phyloP scores from a whole-genome alignment of 225 moss, liverwort and hornwort genomes.

The Physcomitrium patens region DNA sequence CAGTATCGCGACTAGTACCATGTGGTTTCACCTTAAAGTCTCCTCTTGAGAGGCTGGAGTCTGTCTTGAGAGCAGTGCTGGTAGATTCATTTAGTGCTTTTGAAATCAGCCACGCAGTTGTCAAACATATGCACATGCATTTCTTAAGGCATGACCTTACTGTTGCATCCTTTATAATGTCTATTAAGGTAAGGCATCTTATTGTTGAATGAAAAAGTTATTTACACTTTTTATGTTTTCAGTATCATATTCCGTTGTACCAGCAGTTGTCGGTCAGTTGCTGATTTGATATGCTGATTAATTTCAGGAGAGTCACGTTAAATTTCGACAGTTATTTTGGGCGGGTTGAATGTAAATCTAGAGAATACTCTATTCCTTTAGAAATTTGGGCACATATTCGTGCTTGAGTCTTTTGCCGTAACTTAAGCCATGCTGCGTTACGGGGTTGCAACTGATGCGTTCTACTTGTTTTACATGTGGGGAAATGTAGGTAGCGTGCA shows the following conservation, averaged over 20 bases:
- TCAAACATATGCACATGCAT: conserved; percentile 65
- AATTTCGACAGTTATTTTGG: not conserved
- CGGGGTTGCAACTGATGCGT: conserved; percentile 22
- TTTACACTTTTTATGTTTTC: not conserved
- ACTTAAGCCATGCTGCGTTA: conserved; percentile 7
- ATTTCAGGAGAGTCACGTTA: not conserved
- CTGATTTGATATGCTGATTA: not conserved
- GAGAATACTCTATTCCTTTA: not conserved
- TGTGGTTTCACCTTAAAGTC: conserved; percentile 78
- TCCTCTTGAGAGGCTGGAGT: conserved; percentile 71
- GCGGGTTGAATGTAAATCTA: conserved; percentile 1
- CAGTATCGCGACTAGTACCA: conserved; percentile 68
- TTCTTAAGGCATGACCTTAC: conserved; percentile 84
- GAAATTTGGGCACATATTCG: not conserved
- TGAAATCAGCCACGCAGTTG: conserved; percentile 70
- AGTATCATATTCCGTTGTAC: not conserved
- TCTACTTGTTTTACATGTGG: conserved; percentile 13
- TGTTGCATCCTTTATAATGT: conserved; percentile 78
- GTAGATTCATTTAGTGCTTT: conserved; percentile 87
- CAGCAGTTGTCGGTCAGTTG: not conserved
- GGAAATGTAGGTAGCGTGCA: conserved; percentile 76
- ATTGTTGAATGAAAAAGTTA: conserved; percentile 4
- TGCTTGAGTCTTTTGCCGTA: not conserved
- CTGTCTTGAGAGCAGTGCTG: conserved; percentile 70
- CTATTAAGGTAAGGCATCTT: conserved; percentile 71